Evolutionary conservation across 2,329 filamentous ascomycete species (phyloP).

Genomic region (Penicillium aurantiogriseum): DNA sequence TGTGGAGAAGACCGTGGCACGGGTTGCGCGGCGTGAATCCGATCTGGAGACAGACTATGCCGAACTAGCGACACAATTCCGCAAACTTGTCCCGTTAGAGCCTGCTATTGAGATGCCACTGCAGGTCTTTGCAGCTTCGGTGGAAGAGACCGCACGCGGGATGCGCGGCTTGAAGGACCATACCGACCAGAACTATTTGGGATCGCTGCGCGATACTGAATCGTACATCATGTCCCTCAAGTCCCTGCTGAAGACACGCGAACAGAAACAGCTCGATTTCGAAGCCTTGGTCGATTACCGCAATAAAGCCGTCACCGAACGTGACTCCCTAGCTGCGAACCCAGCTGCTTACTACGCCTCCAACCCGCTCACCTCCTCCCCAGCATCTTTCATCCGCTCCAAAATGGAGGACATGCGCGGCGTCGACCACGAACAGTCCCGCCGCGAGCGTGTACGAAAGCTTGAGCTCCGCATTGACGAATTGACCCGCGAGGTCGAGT

Average conservation of each 20-base stretch:
- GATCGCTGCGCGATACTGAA: constrained; percentile 90
- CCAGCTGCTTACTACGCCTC: constrained; percentile 58
- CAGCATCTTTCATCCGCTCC: constrained; percentile 81
- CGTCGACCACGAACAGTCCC: constrained; percentile 90
- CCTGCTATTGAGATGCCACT: constrained; percentile 79
- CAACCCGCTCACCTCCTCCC: constrained; percentile 58
- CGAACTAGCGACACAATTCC: constrained; percentile 90
- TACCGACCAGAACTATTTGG: constrained; percentile 94
- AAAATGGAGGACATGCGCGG: constrained; percentile 97
- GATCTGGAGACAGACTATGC: constrained; percentile 86
- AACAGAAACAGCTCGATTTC: constrained; percentile 97
- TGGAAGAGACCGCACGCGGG: constrained; percentile 78
- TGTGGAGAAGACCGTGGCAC: constrained; percentile 92
- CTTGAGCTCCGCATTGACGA: constrained; percentile 91
- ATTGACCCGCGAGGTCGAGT: constrained; percentile 83
- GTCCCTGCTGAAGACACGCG: constrained; percentile 82
- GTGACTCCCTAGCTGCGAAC: constrained; percentile 72
- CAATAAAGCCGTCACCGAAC: constrained; percentile 82
- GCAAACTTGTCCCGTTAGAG: constrained; percentile 85
- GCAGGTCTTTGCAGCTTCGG: constrained; percentile 79
- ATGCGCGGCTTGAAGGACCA: constrained; percentile 80
- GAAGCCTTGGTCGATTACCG: constrained; percentile 95
- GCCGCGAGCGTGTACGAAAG: constrained; percentile 82
- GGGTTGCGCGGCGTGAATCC: constrained; percentile 80
- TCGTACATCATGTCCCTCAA: constrained; percentile 88